Evolutionary conservation across 164 flowering plant species (phyloP), one percentile per base, ranked within the genome.

Genomic region (Magnolia officinalis): DNA sequence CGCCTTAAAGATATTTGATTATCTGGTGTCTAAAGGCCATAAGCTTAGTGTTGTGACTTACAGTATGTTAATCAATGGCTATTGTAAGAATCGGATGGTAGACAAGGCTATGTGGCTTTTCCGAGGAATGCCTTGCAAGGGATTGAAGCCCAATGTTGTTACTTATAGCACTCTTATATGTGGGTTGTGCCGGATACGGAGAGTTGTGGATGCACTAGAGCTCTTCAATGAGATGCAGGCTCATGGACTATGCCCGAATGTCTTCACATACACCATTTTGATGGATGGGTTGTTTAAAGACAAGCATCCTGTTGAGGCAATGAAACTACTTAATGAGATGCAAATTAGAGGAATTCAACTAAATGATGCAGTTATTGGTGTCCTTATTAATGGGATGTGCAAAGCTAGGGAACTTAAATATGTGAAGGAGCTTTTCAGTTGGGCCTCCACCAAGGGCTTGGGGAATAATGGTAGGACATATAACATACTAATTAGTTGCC

Each of bases 241-340:
- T 55, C 70, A 63, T 74, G 87, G 75, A 9, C 63, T 7, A 24
- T 26, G 65, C 19, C 23, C 90, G 0, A 50, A 83, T 63, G 75
- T 71, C 11, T 0, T 23, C 13, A 86, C 89, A 1, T 87, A 85
- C 76, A 50, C 4, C 14, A 78, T 83, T 21, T 72, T 87, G 31
- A 8, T 90, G 19, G 81, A 82, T 82, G 92, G 94, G 31, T 84
- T 87, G 63, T 91, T 87, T 81, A 83, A 83, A 74, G 84, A 76
- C 21, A 65, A 76, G 52, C 29, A 76, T 23, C 45, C 83, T 26
- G 20, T n/a, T 0, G 86, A 90, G 72, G 90, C 91, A 61, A 26
- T 83, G 61, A 77, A 84, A 19, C 9, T 89, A 71, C 77, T 89
- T 74, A 64, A 71, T n/a, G 50, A 31, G 9, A 63, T 82, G 37